phyloP scores from a whole-genome alignment of 2,329 filamentous ascomycete species.

The Dichotomopilus funicola region DNA sequence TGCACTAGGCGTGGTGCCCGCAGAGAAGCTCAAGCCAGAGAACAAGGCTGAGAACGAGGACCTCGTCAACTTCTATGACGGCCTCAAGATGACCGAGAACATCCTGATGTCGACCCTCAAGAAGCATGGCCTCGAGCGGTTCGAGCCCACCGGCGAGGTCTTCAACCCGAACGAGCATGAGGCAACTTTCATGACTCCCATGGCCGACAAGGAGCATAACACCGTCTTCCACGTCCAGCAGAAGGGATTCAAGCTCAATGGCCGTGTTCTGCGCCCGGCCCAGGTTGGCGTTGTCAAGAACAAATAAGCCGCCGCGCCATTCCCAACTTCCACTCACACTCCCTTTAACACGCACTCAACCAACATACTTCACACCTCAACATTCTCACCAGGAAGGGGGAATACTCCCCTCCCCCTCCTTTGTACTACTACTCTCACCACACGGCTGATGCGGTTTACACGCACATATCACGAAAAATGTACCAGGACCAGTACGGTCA shows the following conservation, averaged over 20 bases:
- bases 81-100: conserved; percentile 88
- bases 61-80: conserved; percentile 73
- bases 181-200: conserved; percentile 88
- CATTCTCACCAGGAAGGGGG: not conserved
- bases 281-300: conserved; percentile 72
- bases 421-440: conserved; percentile 13
- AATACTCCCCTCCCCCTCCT: not conserved
- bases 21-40: conserved; percentile 58
- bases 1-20: conserved; percentile 71
- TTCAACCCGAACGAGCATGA: conserved; percentile 97
- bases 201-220: conserved; percentile 81
- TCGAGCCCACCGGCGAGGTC: conserved; percentile 75
- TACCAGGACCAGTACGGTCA: conserved; percentile 4
- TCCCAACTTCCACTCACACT: too few relatives aligned
- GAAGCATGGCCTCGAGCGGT: conserved; percentile 90
- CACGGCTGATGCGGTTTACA: conserved; percentile 1
- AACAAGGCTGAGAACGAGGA: conserved; percentile 56
- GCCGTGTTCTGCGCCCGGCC: conserved; percentile 78
- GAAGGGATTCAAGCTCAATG: conserved; percentile 93
- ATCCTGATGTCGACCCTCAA: conserved; percentile 82
- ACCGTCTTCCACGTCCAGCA: conserved; percentile 88
- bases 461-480: conserved; percentile 1
- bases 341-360: not conserved
- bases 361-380: not conserved
- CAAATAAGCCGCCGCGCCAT: conserved; percentile 15